A percentile compares a stretch with the other conserved stretches of the same genome.
Evolutionary conservation across 495 filamentous ascomycete genomes (phyloP).

Genomic region (Daldinia concentrica): DNA sequence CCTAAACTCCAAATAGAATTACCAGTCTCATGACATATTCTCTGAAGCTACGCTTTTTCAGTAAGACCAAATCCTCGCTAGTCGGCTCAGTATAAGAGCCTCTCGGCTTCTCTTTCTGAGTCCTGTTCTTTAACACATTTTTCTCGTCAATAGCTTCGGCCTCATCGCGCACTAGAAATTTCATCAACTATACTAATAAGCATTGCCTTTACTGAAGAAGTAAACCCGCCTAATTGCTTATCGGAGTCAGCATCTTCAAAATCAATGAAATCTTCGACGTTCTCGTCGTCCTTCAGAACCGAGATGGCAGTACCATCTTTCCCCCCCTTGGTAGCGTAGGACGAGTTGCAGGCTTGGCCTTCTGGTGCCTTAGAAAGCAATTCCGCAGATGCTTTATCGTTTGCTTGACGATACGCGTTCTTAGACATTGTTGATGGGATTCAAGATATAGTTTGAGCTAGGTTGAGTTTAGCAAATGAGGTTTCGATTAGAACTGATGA

Average conservation of each 20-base stretch:
- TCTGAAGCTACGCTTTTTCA: constrained; percentile 14
- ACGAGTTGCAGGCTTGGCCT: constrained; percentile 46
- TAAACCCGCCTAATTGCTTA: constrained; percentile 58
- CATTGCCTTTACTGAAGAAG: no score
- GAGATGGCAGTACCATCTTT: constrained; percentile 56
- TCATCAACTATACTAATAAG: neutral
- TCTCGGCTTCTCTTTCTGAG: constrained; percentile 56
- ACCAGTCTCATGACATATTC: neutral
- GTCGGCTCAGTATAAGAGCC: constrained; percentile 62
- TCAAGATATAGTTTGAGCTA: neutral
- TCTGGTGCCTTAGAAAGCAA: constrained; percentile 29
- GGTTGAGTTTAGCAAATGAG: neutral
- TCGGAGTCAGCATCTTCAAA: constrained; percentile 58
- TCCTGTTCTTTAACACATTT: constrained; percentile 62
- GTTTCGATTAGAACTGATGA: neutral
- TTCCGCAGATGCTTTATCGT: constrained; percentile 37
- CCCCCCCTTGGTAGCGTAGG: constrained; percentile 36
- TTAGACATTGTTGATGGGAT: constrained; percentile 42
- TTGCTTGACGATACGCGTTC: constrained; percentile 23
- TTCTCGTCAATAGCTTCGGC: constrained; percentile 60
- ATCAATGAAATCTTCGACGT: constrained; percentile 60
- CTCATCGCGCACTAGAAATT: constrained; percentile 58
- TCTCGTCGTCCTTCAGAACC: constrained; percentile 61
- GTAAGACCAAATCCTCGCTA: constrained; percentile 57
- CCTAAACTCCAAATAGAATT: neutral